Conservation (phyloP, 2,329 filamentous ascomycete species). For the Tolypocladium sp. region DNA sequence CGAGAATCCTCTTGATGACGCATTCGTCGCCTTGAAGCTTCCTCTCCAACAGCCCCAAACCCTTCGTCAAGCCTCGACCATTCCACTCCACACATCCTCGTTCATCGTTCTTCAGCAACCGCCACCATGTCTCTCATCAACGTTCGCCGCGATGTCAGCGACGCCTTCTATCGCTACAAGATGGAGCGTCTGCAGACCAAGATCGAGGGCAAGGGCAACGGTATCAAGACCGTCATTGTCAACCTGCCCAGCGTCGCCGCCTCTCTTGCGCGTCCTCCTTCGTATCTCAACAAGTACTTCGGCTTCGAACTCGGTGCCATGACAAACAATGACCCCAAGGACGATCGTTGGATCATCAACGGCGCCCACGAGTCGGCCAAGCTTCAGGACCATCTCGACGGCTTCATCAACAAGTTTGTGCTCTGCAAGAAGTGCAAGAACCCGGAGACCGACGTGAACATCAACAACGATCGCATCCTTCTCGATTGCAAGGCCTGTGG, state of each 20-base stretch:
- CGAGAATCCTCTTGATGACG: conserved; percentile 26
- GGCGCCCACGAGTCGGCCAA: conserved; percentile 91
- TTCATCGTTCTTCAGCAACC: conserved; percentile 17
- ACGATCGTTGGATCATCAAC: conserved; percentile 99
- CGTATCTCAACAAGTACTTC: conserved; percentile 99
- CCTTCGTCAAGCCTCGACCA: conserved; percentile 3
- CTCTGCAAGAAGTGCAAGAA: conserved; percentile 99
- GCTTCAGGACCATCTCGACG: conserved; percentile 95
- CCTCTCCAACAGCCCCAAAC: conserved; percentile 8
- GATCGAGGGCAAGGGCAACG: conserved; percentile 99
- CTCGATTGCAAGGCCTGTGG: conserved; percentile 99
- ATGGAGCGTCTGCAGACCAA: conserved; percentile 99
- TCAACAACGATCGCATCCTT: conserved; percentile 86
- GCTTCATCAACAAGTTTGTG: conserved; percentile 97
- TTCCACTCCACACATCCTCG: neutral
- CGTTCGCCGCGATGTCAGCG: conserved; percentile 94
- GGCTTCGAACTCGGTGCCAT: conserved; percentile 97
- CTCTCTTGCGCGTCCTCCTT: conserved; percentile 82
- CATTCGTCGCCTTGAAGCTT: conserved; percentile 15
- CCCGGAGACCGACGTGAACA: conserved; percentile 89
- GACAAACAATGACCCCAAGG: conserved; percentile 93
- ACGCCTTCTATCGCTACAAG: conserved; percentile 99
- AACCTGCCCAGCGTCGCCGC: conserved; percentile 90
- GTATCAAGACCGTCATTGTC: conserved; percentile 97
- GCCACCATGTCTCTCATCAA: conserved; percentile 94